Base-by-base conservation (phyloP, 139 green algal genomes). In the Chlamydomonas incerta region DNA sequence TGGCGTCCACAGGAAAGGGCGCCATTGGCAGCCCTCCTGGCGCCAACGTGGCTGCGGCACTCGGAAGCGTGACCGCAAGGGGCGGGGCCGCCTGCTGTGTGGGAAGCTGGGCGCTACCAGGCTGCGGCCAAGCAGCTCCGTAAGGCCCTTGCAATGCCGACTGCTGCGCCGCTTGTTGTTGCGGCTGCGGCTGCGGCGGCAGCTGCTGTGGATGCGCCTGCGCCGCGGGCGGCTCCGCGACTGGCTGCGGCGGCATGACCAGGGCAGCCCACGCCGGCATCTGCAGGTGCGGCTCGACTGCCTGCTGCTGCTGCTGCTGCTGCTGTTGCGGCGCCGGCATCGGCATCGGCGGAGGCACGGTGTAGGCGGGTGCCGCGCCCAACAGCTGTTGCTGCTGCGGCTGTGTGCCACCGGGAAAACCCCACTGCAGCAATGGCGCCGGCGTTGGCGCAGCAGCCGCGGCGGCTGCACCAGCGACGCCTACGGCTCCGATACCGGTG, bases 401-500 rank as follows among this genome's bases (percentile, higher is more conserved):
- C 11, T 10, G 28, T 29, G 41, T 10, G n/a, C 28, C 11, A 13
- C 77, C 46, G 3, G 77, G 65, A 11, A 85, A 9, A 24, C 41
- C 76, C 68, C 85, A 88, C 33, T 67, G 46, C n/a, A 74, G 20
- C 33, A 77, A 57, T 33, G 62, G 52, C 74, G 66, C 47, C 24
- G 24, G 33, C 52, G 80, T 52, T 63, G 46, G 17, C 47, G 68
- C 68, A 47, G 68, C 52, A 41, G 63, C 63, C 26, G 63, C 63
- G 4, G 60, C 60, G 4, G 21, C 24, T 17, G 60, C 11, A 33
- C 18, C 60, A 33, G 60, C 23, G 24, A 2, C 2, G 23, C 17
- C 60, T 33, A 23, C 41, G n/a, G n/a, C n/a, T n/a, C n/a, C n/a
- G n/a, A n/a, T n/a, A n/a, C n/a, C n/a, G n/a, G n/a, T n/a, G n/a